Conservation (phyloP, 306 rosid species). For the Gleditsia sinensis region DNA sequence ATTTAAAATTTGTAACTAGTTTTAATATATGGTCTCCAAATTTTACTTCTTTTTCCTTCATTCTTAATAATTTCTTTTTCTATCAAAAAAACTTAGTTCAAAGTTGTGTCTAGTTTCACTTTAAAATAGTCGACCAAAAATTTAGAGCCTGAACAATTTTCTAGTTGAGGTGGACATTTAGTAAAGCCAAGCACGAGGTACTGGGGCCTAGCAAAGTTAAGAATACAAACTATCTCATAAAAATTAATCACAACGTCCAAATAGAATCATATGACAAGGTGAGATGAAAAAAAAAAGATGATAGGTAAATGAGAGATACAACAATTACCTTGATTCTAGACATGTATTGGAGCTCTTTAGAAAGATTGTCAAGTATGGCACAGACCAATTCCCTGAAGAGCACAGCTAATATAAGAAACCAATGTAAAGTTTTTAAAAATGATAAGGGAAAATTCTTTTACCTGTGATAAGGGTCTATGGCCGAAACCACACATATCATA, state of each 20-base stretch:
- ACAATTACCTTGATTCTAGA: slow-evolving; percentile 70
- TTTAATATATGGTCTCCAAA: too few species aligned
- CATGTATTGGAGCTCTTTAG: slow-evolving; percentile 69
- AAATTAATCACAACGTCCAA: slow-evolving; percentile 20
- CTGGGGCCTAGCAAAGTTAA: not conserved
- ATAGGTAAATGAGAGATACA: slow-evolving; percentile 3
- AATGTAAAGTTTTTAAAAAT: slow-evolving; percentile 19
- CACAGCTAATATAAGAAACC: slow-evolving; percentile 25
- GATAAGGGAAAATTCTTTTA: slow-evolving; percentile 31
- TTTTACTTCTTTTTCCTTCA: too few species aligned
- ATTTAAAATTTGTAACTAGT: too few species aligned
- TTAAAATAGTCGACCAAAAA: not conserved
- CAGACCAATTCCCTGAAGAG: slow-evolving; percentile 69
- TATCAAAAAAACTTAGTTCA: not conserved
- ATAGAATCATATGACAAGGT: not conserved
- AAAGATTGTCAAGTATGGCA: slow-evolving; percentile 65
- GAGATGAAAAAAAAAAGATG: slow-evolving; percentile 20
- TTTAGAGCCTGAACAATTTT: slow-evolving; percentile 11
- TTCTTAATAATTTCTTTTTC: not conserved
- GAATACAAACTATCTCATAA: not conserved
- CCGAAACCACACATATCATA: slow-evolving; percentile 85
- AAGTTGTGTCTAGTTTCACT: not conserved
- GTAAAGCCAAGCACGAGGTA: not conserved
- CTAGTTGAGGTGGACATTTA: not conserved
- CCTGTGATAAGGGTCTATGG: slow-evolving; percentile 88